A percentile compares a stretch with the other conserved stretches of the same genome.
Conservation (phyloP, 768 basidiomycete genomes). For the Tephrocybe sp. region DNA sequence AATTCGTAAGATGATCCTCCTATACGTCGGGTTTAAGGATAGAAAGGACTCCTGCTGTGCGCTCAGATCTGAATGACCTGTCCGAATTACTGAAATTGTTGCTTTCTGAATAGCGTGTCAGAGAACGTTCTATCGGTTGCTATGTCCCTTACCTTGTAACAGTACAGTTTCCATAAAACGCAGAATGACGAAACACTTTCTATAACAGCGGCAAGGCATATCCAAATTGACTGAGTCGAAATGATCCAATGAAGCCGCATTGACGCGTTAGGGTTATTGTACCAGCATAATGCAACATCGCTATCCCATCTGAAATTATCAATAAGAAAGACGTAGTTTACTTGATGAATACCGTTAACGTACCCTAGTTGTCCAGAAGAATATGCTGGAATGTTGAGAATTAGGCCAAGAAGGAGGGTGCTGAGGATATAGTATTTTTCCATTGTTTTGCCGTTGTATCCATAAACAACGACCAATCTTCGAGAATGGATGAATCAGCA, state of each 20-base stretch:
- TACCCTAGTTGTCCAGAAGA: constrained; percentile 9
- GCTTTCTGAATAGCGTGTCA: too few relatives aligned
- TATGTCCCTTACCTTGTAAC: constrained; percentile 2
- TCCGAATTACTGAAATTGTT: too few relatives aligned
- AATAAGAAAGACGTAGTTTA: neutral
- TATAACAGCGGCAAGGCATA: constrained; percentile 9
- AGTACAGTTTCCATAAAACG: constrained; percentile 11
- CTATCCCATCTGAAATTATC: constrained; percentile 6
- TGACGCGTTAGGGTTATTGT: constrained; percentile 7
- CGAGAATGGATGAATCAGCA: too few relatives aligned
- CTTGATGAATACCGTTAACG: neutral
- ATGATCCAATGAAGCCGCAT: constrained; percentile 8
- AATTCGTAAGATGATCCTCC: constrained; percentile 7
- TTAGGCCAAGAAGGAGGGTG: neutral
- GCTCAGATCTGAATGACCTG: too few relatives aligned
- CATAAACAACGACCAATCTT: constrained; percentile 9
- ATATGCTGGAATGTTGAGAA: neutral
- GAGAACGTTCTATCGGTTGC: too few relatives aligned
- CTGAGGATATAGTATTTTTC: constrained; percentile 10
- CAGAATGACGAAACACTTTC: constrained; percentile 11
- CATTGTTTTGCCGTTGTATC: constrained; percentile 1
- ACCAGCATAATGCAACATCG: constrained; percentile 8
- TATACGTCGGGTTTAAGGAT: constrained; percentile 5
- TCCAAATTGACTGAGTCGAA: constrained; percentile 12
- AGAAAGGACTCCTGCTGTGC: too few relatives aligned